Evolutionary conservation across 2,329 filamentous ascomycete genomes (phyloP), one percentile per base, ranked within the genome.

Genomic region (Trichophyton equinum): DNA sequence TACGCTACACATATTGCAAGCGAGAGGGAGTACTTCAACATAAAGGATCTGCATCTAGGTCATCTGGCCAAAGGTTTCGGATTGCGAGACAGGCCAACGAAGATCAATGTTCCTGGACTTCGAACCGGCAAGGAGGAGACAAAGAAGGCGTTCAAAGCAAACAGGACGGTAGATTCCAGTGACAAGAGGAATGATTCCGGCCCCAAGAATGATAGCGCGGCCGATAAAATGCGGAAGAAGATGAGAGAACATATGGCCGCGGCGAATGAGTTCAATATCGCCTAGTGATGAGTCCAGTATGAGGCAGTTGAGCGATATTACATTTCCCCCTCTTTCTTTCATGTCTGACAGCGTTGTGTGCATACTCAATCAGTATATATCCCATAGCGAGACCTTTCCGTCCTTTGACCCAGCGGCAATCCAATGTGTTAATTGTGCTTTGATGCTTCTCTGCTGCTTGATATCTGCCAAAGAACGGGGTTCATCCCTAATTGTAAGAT

Each of bases 21-120:
- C 49, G 94, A 99, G 76, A 82, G 94, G 59, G 78, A 79, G 59
- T 91, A 88, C 71, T 99, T 99, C 72, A 89, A 97, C 72, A 95
- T 96, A 74, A 91, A 89, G 63, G 84, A 89, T 68, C 77, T 99
- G 55, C 94, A 99, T 72, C 77, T 97, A 6, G 94, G 94, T 2
- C 94, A 99, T 78, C 78, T 94, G 65, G 92, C 92, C 6, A 99
- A 99, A 78, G 89, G 88, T 27, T 99, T 95, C 71, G 94, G 86
- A 1, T 76, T 99, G 66, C 82, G 95, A 65, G 94, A 99, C 72
- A 85, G 89, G 36, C 94, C 94, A 0, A 87, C 88, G 4, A 87
- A 88, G 57, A 95, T 99, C 63, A 78, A 77, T 64, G 74, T 77
- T 18, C 74, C 74, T n/a, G 75, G 76, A 59, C 70, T 82, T 59